These are phyloP conservation scores for Pythium volutum DNA, from an alignment of 352 stramenopile species.

Conservation along the genomic window DNA sequence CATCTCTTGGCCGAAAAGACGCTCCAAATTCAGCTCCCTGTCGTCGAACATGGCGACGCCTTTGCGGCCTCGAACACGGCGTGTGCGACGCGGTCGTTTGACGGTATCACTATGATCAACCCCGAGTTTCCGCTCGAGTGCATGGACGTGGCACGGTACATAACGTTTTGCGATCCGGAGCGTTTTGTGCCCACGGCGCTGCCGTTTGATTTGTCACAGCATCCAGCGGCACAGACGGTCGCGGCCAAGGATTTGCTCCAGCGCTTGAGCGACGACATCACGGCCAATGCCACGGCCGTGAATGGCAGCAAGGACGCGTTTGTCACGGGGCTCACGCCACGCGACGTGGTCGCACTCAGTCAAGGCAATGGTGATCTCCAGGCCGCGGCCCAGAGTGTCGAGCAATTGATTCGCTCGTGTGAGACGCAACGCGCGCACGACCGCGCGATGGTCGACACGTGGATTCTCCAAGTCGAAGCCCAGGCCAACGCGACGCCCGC, in stretches of 20 bases:
- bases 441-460: constrained; percentile 44
- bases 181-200: constrained; percentile 44
- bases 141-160: constrained; percentile 63
- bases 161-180: constrained; percentile 76
- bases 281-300: constrained; percentile 69
- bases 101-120: constrained; percentile 38
- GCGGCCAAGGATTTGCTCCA: constrained; percentile 94
- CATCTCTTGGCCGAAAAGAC: constrained; percentile 44
- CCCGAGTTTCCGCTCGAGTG: constrained; percentile 70
- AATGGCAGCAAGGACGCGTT: constrained; percentile 79
- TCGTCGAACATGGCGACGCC: constrained; percentile 12
- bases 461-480: constrained; percentile 50
- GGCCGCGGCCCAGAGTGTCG: constrained; percentile 31
- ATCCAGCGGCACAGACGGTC: constrained; percentile 89
- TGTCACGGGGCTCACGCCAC: constrained; percentile 55
- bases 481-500: constrained; percentile 46
- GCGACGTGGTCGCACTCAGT: constrained; percentile 32
- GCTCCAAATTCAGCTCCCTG: constrained; percentile 8
- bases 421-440: constrained; percentile 51
- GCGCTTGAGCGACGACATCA: constrained; percentile 91
- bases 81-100: constrained; percentile 54
- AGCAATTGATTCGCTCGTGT: constrained; percentile 49
- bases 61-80: constrained; percentile 79
- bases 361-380: constrained; percentile 12
- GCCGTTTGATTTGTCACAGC: constrained; percentile 92